Conservation (phyloP, 2,329 filamentous ascomycete species). For the Mycosphaerella sp. region DNA sequence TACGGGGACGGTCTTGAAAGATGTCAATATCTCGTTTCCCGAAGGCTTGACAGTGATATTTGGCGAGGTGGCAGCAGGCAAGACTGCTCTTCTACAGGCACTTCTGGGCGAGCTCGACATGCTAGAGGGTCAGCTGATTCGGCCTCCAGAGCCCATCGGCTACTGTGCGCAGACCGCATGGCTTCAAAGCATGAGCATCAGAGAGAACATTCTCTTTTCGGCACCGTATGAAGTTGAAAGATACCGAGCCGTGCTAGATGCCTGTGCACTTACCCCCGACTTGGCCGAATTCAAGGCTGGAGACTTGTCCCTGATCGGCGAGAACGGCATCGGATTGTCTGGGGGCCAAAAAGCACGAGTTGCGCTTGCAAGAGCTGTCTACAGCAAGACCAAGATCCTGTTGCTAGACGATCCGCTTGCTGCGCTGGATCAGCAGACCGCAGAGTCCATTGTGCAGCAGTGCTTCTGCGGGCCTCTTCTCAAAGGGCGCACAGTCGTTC, state of each 20-base stretch:
- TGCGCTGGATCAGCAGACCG: conserved; percentile 54
- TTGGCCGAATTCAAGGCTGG: conserved; percentile 58
- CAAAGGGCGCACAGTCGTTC: conserved; percentile 48
- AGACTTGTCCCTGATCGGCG: conserved; percentile 49
- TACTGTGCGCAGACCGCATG: conserved; percentile 62
- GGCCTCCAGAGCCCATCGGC: conserved; percentile 52
- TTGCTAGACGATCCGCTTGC: conserved; percentile 45
- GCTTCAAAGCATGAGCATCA: conserved; percentile 63
- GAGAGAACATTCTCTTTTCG: conserved; percentile 62
- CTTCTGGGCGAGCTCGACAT: conserved; percentile 55
- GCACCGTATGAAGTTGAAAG: conserved; percentile 60
- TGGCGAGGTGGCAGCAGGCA: conserved; percentile 59
- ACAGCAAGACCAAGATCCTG: conserved; percentile 42
- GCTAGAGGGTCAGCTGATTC: conserved; percentile 44
- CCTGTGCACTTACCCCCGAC: conserved; percentile 56
- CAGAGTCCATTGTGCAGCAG: conserved; percentile 53
- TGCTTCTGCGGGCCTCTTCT: conserved; percentile 52
- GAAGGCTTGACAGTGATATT: conserved; percentile 54
- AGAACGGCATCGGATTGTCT: conserved; percentile 44
- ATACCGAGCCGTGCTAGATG: conserved; percentile 63
- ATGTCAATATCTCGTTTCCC: conserved; percentile 51
- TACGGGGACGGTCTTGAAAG: conserved; percentile 47
- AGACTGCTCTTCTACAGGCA: conserved; percentile 55
- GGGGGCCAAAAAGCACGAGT: conserved; percentile 45
- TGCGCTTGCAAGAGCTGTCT: conserved; percentile 44